Base-by-base conservation (phyloP, 257 asterid genomes). In the Buddleja alternifolia region DNA sequence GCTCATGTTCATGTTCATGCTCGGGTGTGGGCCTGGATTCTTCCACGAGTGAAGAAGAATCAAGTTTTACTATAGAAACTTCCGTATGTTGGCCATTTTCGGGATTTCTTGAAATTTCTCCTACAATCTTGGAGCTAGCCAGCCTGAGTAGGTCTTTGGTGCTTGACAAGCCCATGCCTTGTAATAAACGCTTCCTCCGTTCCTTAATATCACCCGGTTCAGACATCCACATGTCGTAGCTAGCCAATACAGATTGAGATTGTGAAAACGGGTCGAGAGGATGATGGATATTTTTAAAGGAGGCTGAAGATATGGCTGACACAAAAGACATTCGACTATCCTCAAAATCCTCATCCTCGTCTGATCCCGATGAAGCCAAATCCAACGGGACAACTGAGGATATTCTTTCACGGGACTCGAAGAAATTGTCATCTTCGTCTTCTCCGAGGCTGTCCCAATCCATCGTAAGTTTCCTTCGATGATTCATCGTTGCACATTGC, bases 111-210 rank as follows among this genome's bases (percentile, higher is more conserved):
- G 96, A 73, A 12, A 81, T 64, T 0, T 85, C 76, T 7, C 75
- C 67, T 0, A 57, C 85, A 34, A 79, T 65, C 71, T 83, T 84
- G 19, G 84, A 52, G 42, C 90, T 88, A 20, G 90, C 85, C 14
- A 83, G 34, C 29, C 75, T 79, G 34, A 84, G 80, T 72, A 94
- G 83, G 70, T 84, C 84, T 39, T 80, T 89, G 39, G 77, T 84
- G 86, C 97, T 94, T 4, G 90, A n/a, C 42, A 91, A 71, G 39
- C 97, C 99, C 96, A 94, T 94, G 23, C 93, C 96, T 66, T 91
- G 97, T 1, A 91, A 75, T 60, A 94, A 89, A 8, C 96, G 91
- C 57, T 75, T 86, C 20, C 97, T 90, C 9, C 97, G 85, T 62
- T 94, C 99, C 4, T 73, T 79, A 40, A 94, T 73, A 52, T 92